Evolutionary conservation across 495 filamentous ascomycete species (phyloP), one percentile per base, ranked within the genome.

Genomic region (Penicillium herquei): DNA sequence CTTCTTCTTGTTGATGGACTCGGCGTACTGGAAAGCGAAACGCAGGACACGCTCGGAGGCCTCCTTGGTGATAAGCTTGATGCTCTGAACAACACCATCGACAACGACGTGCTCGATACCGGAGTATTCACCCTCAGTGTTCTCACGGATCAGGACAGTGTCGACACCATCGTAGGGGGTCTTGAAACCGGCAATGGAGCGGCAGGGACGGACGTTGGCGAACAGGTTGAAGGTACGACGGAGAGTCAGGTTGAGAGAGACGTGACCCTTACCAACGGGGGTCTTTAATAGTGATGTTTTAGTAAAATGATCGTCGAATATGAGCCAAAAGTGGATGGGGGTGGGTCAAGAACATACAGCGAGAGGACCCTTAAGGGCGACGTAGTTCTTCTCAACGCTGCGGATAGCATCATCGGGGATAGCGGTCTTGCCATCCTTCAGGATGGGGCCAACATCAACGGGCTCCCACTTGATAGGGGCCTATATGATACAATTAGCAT

Each of bases 121-220:
- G 17, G 91, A 96, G 83, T 98, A 98, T 82, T 98, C 94, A 75
- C 94, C 94, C 82, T 98, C 94, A 61, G 95, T 98, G 84, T 98
- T 98, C 81, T 98, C 94, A 76, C 94, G 90, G 80, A 98, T 98
- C 67, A 98, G 79, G 65, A 97, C 90, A 37, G 92, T 98, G 76
- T 98, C 91, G 70, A 98, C 94, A 63, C 89, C 86, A 73, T 98
- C 94, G 81, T 98, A 98, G 52, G 94, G 91, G 39, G 94, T 98
- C 85, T 98, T 96, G 87, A 87, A 98, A 59, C 94, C 94, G 54
- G 87, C 88, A 59, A 98, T 89, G 49, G 91, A 96, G 61, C 90
- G 91, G 85, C 94, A 98, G 45, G 94, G 94, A 63, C 94, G 92
- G 57, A 98, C 84, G 79, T 98, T 98, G 77, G 94, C 94, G 74